Conservation (phyloP, 176 grass and related monocot genomes). For the Echinochloa phyllopogon region DNA sequence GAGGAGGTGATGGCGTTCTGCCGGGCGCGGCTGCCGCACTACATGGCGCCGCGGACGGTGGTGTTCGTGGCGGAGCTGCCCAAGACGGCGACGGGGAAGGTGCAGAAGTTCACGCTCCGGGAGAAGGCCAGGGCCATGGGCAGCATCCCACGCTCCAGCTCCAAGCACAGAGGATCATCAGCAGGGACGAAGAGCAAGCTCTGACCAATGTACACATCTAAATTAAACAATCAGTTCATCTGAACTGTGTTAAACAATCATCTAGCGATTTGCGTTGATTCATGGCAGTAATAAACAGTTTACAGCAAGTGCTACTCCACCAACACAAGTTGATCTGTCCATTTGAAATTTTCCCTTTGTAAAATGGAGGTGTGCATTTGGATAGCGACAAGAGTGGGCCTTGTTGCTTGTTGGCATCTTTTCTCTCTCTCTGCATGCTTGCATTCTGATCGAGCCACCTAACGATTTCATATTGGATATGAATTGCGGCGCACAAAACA, state of each 20-base stretch:
- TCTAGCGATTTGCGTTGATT: background rate
- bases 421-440: too few species aligned
- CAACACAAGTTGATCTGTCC: background rate
- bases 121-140: conserved; percentile 78
- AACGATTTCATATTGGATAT: background rate
- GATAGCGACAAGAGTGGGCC: background rate
- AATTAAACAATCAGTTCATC: background rate
- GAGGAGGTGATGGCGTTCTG: conserved; percentile 82
- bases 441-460: background rate
- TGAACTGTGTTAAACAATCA: too few species aligned
- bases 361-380: too few species aligned
- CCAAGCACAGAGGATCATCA: background rate
- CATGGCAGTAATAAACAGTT: background rate
- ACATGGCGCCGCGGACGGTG: conserved; percentile 78
- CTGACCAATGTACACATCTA: background rate
- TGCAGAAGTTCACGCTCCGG: conserved; percentile 79
- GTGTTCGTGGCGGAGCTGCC: conserved; percentile 74
- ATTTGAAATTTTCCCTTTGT: background rate
- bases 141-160: conserved; percentile 15
- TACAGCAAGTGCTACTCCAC: background rate
- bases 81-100: conserved; percentile 91
- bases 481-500: background rate
- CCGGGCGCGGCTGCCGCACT: conserved; percentile 59
- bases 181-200: conserved; percentile 63
- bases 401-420: background rate